These are phyloP conservation scores for Suillus discolor DNA, from an alignment of 768 basidiomycete species.

Conservation along the genomic window DNA sequence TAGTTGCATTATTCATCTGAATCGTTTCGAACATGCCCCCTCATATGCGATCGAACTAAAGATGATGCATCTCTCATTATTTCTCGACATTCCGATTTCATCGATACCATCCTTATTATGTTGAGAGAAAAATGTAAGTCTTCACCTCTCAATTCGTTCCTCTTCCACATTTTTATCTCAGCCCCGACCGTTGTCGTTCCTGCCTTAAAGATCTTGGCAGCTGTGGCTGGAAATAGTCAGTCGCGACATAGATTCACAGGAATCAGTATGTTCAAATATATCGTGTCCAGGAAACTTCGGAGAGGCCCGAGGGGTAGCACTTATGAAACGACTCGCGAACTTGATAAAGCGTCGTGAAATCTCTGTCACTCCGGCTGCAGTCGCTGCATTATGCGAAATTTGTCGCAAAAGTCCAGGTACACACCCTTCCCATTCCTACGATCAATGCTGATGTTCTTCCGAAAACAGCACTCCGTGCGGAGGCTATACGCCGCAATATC, in stretches of 20 bases:
- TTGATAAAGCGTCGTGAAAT: slow-evolving; percentile 27
- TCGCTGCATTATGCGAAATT: slow-evolving; percentile 25
- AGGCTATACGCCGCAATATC: slow-evolving; percentile 19
- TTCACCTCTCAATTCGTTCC: background rate
- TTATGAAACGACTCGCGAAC: slow-evolving; percentile 20
- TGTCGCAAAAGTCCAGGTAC: slow-evolving; percentile 21
- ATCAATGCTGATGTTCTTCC: slow-evolving; percentile 5
- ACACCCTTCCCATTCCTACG: background rate
- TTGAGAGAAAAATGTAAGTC: slow-evolving; percentile 18
- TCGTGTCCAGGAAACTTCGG: background rate
- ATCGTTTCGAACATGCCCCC: slow-evolving; percentile 25
- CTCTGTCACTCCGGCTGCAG: slow-evolving; percentile 31
- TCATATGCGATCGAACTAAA: slow-evolving; percentile 29
- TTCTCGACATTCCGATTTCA: background rate
- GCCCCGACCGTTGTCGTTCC: slow-evolving; percentile 25
- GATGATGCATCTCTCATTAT: slow-evolving; percentile 14
- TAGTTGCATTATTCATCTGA: background rate
- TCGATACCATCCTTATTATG: slow-evolving; percentile 7
- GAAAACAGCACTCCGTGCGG: slow-evolving; percentile 20
- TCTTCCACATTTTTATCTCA: slow-evolving; percentile 19
- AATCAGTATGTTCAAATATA: background rate
- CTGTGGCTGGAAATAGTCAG: slow-evolving; percentile 18
- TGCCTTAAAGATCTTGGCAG: slow-evolving; percentile 22
- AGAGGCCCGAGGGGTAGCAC: background rate
- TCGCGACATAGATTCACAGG: background rate